phyloP scores from a whole-genome alignment of 2,329 filamentous ascomycete species.

The Penicillium sp. region DNA sequence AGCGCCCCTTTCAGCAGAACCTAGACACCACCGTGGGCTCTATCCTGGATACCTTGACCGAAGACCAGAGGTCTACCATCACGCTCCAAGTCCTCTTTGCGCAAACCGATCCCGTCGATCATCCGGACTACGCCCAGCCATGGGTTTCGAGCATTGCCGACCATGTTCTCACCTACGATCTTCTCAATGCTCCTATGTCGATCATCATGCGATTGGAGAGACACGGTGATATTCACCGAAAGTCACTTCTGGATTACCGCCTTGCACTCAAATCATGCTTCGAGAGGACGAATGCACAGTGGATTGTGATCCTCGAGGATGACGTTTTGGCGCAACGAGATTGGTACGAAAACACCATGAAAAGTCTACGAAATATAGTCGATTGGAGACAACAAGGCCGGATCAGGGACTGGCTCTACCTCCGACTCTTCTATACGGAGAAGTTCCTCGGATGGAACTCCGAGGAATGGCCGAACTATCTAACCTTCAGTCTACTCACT shows the following conservation, averaged over 20 bases:
- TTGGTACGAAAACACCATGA: slow-evolving; percentile 46
- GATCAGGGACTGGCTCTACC: slow-evolving; percentile 37
- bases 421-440: slow-evolving; percentile 50
- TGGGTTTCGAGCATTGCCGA: slow-evolving; percentile 45
- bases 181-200: not conserved
- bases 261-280: slow-evolving; percentile 42
- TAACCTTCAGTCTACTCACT: not conserved
- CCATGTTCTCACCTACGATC: slow-evolving; percentile 42
- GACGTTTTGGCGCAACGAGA: slow-evolving; percentile 48
- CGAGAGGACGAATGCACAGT: slow-evolving; percentile 37
- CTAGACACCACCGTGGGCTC: not conserved
- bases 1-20: not conserved
- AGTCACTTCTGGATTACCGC: slow-evolving; percentile 47
- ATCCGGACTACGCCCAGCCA: slow-evolving; percentile 43
- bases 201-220: slow-evolving; percentile 14
- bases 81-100: slow-evolving; percentile 40
- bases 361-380: slow-evolving; percentile 38
- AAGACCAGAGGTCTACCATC: not conserved
- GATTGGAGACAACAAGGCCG: slow-evolving; percentile 5
- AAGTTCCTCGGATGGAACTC: slow-evolving; percentile 47
- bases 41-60: not conserved
- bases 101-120: slow-evolving; percentile 40
- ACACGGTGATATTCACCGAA: slow-evolving; percentile 31
- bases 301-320: slow-evolving; percentile 49
- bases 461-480: slow-evolving; percentile 31